Evolutionary conservation across 2,329 filamentous ascomycete genomes (phyloP).

Genomic region (Torrubiella hemipterigena): DNA sequence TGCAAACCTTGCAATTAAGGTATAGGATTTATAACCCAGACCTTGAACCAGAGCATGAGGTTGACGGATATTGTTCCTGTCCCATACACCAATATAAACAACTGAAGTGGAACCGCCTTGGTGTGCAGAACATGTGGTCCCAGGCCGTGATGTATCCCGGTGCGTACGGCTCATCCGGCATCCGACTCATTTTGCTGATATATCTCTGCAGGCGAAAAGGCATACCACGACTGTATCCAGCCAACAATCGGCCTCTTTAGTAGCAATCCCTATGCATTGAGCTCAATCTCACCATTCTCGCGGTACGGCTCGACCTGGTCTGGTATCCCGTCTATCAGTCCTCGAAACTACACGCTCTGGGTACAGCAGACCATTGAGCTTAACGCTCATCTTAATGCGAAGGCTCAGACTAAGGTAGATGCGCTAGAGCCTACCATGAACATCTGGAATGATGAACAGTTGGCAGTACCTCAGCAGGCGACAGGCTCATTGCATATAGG

Average conservation of each 20-base stretch:
- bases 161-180: constrained; percentile 1
- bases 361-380: constrained; percentile 6
- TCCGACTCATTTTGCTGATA: neutral
- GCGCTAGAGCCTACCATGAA: constrained; percentile 6
- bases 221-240: constrained; percentile 13
- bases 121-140: constrained; percentile 27
- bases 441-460: constrained; percentile 5
- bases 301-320: constrained; percentile 1
- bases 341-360: constrained; percentile 3
- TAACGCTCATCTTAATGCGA: constrained; percentile 2
- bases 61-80: constrained; percentile 25
- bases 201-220: constrained; percentile 17
- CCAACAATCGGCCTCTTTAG: constrained; percentile 3
- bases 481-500: too few relatives aligned
- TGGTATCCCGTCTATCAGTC: neutral
- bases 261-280: constrained; percentile 7
- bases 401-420: constrained; percentile 5
- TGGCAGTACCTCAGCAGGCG: neutral
- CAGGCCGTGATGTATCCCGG: constrained; percentile 33
- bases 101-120: constrained; percentile 21
- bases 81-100: constrained; percentile 24
- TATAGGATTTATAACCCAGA: constrained; percentile 31
- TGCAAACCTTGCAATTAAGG: constrained; percentile 25
- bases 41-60: constrained; percentile 33
- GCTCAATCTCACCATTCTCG: constrained; percentile 6